Evolutionary conservation across 208 protist genomes (phyloP).

Genomic region (Angomonas deanei): DNA sequence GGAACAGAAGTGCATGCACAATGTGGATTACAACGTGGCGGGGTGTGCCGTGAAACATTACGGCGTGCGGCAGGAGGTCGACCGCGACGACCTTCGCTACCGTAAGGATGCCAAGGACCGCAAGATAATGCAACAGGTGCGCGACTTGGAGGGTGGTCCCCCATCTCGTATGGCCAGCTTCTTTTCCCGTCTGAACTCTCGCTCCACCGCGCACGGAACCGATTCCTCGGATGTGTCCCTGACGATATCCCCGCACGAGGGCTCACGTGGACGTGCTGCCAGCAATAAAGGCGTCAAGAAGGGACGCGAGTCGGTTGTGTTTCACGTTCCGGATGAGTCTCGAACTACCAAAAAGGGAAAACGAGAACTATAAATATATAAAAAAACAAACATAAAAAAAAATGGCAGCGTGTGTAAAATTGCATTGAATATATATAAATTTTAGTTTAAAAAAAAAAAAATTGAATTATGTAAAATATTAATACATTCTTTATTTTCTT

Average conservation of each 20-base stretch:
- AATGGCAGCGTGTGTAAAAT: background rate
- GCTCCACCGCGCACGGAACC: background rate
- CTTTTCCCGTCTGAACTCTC: background rate
- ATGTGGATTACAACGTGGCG: conserved; percentile 14
- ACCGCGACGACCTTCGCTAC: background rate
- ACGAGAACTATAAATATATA: background rate
- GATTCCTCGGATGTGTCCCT: no score
- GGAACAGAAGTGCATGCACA: conserved; percentile 20
- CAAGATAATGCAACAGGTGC: background rate
- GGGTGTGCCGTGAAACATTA: conserved; percentile 5
- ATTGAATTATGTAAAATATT: background rate
- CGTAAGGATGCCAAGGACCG: background rate
- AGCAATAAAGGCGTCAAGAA: no score
- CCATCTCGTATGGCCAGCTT: background rate
- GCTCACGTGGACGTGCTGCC: no score
- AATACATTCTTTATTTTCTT: background rate
- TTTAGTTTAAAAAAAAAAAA: background rate
- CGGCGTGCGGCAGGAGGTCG: background rate
- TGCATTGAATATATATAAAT: background rate
- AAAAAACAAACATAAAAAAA: background rate
- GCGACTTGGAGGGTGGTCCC: background rate
- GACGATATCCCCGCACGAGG: no score
- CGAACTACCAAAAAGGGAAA: background rate
- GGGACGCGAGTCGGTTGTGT: background rate
- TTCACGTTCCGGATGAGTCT: no score